A percentile compares a stretch with the other conserved stretches of the same genome.
These are phyloP conservation scores for Rhodosporidiobolus sp. DNA, from an alignment of 768 basidiomycete genomes.

Conservation along the genomic window DNA sequence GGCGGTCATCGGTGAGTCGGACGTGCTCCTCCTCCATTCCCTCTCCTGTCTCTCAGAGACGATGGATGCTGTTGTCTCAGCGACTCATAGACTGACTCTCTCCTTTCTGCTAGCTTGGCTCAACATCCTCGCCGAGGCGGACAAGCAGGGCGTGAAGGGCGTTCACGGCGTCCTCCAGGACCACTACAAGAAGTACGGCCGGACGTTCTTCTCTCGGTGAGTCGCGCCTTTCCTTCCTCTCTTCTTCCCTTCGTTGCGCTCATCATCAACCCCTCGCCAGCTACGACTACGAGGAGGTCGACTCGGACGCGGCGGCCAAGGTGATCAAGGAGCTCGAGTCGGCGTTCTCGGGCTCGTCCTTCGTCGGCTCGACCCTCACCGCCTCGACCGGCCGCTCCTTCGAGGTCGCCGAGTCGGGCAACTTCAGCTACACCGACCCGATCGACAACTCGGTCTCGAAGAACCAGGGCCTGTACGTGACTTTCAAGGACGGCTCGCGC, in stretches of 20 bases:
- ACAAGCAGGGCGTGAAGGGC: constrained; percentile 57
- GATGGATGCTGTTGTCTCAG: too few relatives aligned
- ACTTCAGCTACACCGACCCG: constrained; percentile 98
- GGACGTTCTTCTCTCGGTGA: constrained; percentile 87
- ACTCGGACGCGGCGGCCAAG: constrained; percentile 81
- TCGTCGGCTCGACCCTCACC: constrained; percentile 65
- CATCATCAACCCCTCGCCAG: constrained; percentile 46
- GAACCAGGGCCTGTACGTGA: constrained; percentile 93
- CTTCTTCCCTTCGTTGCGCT: background rate
- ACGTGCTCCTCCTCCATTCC: background rate
- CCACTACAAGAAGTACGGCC: constrained; percentile 89
- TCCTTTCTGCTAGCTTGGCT: too few relatives aligned
- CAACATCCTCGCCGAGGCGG: constrained; percentile 86
- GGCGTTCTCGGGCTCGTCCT: constrained; percentile 60
- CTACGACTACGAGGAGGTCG: constrained; percentile 98
- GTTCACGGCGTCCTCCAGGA: constrained; percentile 85
- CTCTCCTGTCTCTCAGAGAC: background rate
- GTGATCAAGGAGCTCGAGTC: constrained; percentile 75
- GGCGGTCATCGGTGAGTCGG: constrained; percentile 82
- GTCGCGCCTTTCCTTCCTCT: constrained; percentile 10
- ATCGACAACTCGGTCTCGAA: constrained; percentile 88
- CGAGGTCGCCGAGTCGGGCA: constrained; percentile 69
- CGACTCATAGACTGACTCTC: too few relatives aligned
- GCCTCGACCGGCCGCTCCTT: constrained; percentile 70
- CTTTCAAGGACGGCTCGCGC: constrained; percentile 84